Evolutionary conservation across 768 basidiomycete genomes (phyloP).

Genomic region (Termitomyces sp.): DNA sequence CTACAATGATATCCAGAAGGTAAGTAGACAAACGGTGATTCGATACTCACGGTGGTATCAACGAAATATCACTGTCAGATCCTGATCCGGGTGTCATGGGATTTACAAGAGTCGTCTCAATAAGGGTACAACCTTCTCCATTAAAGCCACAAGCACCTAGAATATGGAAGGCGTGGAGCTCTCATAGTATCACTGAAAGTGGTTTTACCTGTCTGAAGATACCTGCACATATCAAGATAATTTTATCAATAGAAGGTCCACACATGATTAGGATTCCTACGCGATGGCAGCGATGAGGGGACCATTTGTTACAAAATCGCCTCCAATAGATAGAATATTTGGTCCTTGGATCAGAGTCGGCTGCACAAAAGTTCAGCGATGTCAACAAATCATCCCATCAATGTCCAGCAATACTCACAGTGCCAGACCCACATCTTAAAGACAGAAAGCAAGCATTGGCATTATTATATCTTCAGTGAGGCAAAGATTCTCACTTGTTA

Average conservation of each 20-base stretch:
- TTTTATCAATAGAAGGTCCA: background rate
- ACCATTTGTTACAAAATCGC: slow-evolving; percentile 19
- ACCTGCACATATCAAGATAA: slow-evolving; percentile 10
- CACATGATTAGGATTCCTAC: slow-evolving; percentile 15
- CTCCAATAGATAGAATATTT: slow-evolving; percentile 25
- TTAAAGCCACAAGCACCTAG: slow-evolving; percentile 30
- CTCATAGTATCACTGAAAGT: background rate
- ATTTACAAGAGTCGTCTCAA: slow-evolving; percentile 33
- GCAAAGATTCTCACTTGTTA: slow-evolving; percentile 19
- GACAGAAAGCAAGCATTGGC: background rate
- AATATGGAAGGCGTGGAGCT: background rate
- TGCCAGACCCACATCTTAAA: slow-evolving; percentile 26
- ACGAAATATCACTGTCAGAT: slow-evolving; percentile 29
- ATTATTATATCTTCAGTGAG: background rate
- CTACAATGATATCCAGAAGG: slow-evolving; percentile 14
- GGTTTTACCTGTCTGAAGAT: slow-evolving; percentile 23
- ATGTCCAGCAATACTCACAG: slow-evolving; percentile 16
- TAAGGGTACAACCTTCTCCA: slow-evolving; percentile 31
- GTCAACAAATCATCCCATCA: background rate
- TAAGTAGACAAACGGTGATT: background rate
- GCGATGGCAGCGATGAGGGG: slow-evolving; percentile 29
- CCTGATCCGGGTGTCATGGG: slow-evolving; percentile 24
- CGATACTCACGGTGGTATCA: slow-evolving; percentile 36
- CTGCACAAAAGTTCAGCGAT: slow-evolving; percentile 7
- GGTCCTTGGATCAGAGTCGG: slow-evolving; percentile 25